phyloP scores from a whole-genome alignment of 805 yeast species.

The Ogataea polymorpha region DNA sequence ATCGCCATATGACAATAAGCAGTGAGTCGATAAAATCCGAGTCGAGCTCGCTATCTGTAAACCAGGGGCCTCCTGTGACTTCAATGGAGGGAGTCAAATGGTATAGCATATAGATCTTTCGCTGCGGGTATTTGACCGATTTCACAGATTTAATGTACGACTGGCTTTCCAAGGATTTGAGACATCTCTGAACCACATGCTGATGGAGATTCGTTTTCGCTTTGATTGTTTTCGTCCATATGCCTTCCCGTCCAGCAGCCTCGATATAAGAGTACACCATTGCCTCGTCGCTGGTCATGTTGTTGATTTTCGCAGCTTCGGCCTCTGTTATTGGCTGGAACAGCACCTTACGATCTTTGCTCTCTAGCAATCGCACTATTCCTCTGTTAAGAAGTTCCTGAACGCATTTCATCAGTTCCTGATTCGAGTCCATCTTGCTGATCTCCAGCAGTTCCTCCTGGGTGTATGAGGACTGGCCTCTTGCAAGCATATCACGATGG shows the following conservation, averaged over 20 bases:
- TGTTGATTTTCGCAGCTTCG: conserved; percentile 74
- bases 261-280: conserved; percentile 89
- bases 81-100: conserved; percentile 91
- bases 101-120: conserved; percentile 94
- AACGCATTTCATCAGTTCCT: conserved; percentile 39
- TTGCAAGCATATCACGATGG: conserved; percentile 61
- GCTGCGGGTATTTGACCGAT: conserved; percentile 84
- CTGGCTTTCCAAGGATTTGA: conserved; percentile 76
- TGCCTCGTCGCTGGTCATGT: conserved; percentile 85
- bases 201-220: conserved; percentile 87
- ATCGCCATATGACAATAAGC: conserved; percentile 83
- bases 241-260: conserved; percentile 91
- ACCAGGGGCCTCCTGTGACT: conserved; percentile 99
- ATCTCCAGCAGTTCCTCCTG: conserved; percentile 66
- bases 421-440: conserved; percentile 40
- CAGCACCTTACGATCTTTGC: conserved; percentile 54
- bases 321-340: conserved; percentile 71
- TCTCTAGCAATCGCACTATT: conserved; percentile 65
- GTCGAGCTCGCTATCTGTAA: conserved; percentile 92
- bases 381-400: conserved; percentile 47
- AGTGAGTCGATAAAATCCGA: conserved; percentile 87
- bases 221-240: conserved; percentile 91
- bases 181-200: conserved; percentile 80
- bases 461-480: conserved; percentile 48
- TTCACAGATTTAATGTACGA: conserved; percentile 86